Percentiles rank a stretch among this genome's conserved stretches.
Evolutionary conservation across 2,329 filamentous ascomycete species (phyloP).

Genomic region (Fulvia fulva): DNA sequence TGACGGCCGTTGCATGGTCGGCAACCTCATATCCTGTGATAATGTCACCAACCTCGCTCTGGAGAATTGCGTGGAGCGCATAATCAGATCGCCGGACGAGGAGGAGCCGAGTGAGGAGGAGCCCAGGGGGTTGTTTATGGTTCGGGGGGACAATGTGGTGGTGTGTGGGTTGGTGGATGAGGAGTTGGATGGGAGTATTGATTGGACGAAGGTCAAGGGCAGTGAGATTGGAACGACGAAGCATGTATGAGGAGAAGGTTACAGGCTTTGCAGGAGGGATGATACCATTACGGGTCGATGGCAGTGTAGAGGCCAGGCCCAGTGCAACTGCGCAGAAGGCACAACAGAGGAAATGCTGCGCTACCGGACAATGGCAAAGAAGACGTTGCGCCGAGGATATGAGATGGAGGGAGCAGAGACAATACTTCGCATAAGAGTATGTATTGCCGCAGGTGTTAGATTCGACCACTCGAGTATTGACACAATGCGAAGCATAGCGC

Average conservation of each 20-base stretch:
- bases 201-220: conserved; percentile 88
- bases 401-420: neutral
- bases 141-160: conserved; percentile 91
- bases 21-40: conserved; percentile 80
- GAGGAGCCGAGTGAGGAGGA: conserved; percentile 75
- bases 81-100: conserved; percentile 83
- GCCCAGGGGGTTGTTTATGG: conserved; percentile 81
- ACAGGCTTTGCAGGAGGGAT: neutral
- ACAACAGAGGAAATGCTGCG: no score
- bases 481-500: neutral
- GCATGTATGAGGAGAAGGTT: conserved; percentile 28
- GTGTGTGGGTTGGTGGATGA: conserved; percentile 88
- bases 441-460: neutral
- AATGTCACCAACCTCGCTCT: conserved; percentile 91
- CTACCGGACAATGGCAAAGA: neutral
- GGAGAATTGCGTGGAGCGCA: conserved; percentile 76
- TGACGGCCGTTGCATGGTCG: conserved; percentile 75
- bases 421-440: neutral
- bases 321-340: no score
- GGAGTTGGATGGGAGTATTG: conserved; percentile 79
- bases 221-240: conserved; percentile 80
- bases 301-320: no score
- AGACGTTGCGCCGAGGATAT: neutral
- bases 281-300: no score
- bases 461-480: neutral